Conservation (phyloP, 1,139 yeast species). For the Suhomyces coccinellae region DNA sequence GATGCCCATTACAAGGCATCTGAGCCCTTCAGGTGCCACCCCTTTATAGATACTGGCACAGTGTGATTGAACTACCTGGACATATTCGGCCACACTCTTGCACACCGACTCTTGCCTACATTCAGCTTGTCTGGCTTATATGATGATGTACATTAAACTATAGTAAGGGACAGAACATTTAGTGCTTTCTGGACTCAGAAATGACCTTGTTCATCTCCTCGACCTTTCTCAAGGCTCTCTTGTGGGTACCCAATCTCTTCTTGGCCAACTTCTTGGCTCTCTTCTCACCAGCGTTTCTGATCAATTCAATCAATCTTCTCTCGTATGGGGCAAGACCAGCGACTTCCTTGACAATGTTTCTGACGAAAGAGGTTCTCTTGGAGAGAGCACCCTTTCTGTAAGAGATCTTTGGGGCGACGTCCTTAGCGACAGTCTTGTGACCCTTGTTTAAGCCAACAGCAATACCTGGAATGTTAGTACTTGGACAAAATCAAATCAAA, state of each 20-base stretch:
- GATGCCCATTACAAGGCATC: too few species aligned
- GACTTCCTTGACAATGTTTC: constrained; percentile 95
- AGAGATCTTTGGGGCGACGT: constrained; percentile 91
- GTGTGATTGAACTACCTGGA: too few species aligned
- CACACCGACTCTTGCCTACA: neutral
- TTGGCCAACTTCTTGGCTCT: constrained; percentile 99
- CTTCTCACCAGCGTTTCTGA: constrained; percentile 99
- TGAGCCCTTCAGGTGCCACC: too few species aligned
- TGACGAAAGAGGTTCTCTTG: constrained; percentile 94
- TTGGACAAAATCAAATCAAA: neutral
- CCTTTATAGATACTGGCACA: too few species aligned
- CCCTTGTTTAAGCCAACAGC: constrained; percentile 99
- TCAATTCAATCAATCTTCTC: constrained; percentile 98
- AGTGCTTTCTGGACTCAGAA: constrained; percentile 93
- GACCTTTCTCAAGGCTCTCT: constrained; percentile 99
- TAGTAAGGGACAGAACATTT: constrained; percentile 19
- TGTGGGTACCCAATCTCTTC: constrained; percentile 99
- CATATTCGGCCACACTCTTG: too few species aligned
- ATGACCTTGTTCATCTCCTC: constrained; percentile 97
- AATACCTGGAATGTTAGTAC: constrained; percentile 60
- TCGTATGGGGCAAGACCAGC: constrained; percentile 99
- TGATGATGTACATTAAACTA: constrained; percentile 18
- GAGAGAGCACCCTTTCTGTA: constrained; percentile 97
- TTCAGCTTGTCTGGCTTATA: constrained; percentile 3
- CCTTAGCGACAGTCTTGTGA: constrained; percentile 93